phyloP scores from a whole-genome alignment of 1,284 basidiomycete species.

The Naganishia albida region DNA sequence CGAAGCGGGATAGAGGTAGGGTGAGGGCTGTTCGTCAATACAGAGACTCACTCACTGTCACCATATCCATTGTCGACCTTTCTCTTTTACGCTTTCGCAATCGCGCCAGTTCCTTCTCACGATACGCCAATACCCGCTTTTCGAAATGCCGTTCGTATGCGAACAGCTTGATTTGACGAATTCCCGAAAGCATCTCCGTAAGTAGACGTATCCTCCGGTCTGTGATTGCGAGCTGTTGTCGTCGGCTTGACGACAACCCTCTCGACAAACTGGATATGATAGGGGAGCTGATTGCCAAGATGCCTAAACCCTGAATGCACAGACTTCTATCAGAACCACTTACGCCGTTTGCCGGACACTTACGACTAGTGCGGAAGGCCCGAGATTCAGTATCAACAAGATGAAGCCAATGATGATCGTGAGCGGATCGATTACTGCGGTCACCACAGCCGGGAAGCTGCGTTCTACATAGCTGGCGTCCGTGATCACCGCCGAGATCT shows the following conservation, averaged over 20 bases:
- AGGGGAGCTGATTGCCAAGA: slow-evolving; percentile 64
- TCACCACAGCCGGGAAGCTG: neutral
- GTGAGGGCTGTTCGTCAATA: neutral
- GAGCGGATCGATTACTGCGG: slow-evolving; percentile 19
- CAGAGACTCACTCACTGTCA: slow-evolving; percentile 11
- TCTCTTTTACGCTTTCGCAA: slow-evolving; percentile 33
- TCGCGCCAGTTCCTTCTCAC: slow-evolving; percentile 50
- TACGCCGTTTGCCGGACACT: neutral
- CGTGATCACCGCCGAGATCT: slow-evolving; percentile 6
- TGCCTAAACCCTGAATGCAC: slow-evolving; percentile 41
- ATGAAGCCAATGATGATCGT: slow-evolving; percentile 17
- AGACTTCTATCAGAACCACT: neutral
- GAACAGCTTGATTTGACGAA: slow-evolving; percentile 48
- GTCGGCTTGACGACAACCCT: slow-evolving; percentile 64
- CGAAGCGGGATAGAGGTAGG: slow-evolving; percentile 43
- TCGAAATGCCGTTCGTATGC: slow-evolving; percentile 62
- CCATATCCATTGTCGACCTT: slow-evolving; percentile 39
- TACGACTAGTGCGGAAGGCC: slow-evolving; percentile 26
- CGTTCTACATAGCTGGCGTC: slow-evolving; percentile 23
- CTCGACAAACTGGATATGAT: slow-evolving; percentile 64
- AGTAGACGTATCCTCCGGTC: slow-evolving; percentile 68
- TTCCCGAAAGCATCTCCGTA: slow-evolving; percentile 57
- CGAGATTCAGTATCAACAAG: slow-evolving; percentile 25
- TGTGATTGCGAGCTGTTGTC: slow-evolving; percentile 68
- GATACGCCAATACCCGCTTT: slow-evolving; percentile 53